Evolutionary conservation across 441 rosid species (phyloP).

Genomic region (Corymbia citriodora): DNA sequence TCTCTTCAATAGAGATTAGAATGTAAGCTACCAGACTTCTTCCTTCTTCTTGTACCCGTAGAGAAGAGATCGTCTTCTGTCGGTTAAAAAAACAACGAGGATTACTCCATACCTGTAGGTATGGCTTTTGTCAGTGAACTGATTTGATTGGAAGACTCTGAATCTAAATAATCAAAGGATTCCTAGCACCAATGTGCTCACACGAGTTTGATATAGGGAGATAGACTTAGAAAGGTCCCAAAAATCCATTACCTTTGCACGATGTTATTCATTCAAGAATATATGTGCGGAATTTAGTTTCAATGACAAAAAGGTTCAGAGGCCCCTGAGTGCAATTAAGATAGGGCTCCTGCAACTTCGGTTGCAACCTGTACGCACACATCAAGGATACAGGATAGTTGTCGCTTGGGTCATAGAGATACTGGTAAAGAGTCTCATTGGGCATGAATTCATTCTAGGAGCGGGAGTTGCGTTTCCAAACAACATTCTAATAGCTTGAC

Average conservation of each 20-base stretch:
- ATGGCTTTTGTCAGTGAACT: background rate
- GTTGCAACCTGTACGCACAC: rapidly evolving
- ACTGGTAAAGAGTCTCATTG: background rate
- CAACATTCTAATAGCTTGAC: rapidly evolving
- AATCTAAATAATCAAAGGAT: too few relatives aligned
- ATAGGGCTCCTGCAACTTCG: background rate
- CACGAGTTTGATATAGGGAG: too few relatives aligned
- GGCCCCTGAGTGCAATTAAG: background rate
- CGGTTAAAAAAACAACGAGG: background rate
- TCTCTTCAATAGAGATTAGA: background rate
- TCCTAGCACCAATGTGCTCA: too few relatives aligned
- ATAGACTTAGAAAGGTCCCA: too few relatives aligned
- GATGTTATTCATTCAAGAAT: too few relatives aligned
- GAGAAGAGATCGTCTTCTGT: background rate
- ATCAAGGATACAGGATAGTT: background rate
- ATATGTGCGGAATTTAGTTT: background rate
- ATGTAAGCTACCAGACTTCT: background rate
- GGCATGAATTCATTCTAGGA: background rate
- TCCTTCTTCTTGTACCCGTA: background rate
- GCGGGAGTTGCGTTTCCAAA: background rate
- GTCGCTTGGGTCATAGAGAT: background rate
- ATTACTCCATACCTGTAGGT: background rate
- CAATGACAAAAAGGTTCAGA: background rate
- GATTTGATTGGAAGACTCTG: too few relatives aligned
- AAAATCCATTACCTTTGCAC: too few relatives aligned